These are phyloP conservation scores for Mycena vitilis DNA, from an alignment of 768 basidiomycete species.

Conservation along the genomic window DNA sequence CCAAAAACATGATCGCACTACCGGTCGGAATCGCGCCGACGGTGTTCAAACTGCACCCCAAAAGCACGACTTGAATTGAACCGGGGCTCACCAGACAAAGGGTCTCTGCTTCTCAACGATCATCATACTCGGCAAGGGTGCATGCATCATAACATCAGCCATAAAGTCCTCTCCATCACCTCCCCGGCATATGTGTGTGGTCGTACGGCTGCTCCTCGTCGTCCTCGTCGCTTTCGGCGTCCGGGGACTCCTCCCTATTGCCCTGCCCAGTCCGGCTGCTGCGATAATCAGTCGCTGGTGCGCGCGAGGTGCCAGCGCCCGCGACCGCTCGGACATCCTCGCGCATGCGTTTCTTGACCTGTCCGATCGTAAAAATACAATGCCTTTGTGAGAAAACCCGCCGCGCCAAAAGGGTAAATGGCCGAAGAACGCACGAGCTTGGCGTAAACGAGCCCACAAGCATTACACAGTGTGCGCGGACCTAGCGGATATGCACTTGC, in stretches of 20 bases:
- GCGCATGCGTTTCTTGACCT: slow-evolving; percentile 51
- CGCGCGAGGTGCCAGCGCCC: slow-evolving; percentile 3
- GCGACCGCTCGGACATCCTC: slow-evolving; percentile 39
- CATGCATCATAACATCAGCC: slow-evolving; percentile 36
- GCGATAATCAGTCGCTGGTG: slow-evolving; percentile 10
- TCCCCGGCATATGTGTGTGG: slow-evolving; percentile 27
- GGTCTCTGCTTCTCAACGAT: slow-evolving; percentile 32
- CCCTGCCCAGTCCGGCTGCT: slow-evolving; percentile 15
- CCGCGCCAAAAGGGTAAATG: slow-evolving; percentile 20
- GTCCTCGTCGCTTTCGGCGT: slow-evolving; percentile 36
- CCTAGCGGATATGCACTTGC: slow-evolving; percentile 54
- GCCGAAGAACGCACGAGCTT: slow-evolving; percentile 71
- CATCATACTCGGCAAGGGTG: slow-evolving; percentile 33
- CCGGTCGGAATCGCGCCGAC: slow-evolving; percentile 10
- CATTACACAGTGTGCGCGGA: slow-evolving; percentile 86
- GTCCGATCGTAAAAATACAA: slow-evolving; percentile 6
- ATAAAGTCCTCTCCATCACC: slow-evolving; percentile 32
- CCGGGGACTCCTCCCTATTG: slow-evolving; percentile 29
- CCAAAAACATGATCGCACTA: slow-evolving; percentile 18
- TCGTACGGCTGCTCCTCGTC: slow-evolving; percentile 34
- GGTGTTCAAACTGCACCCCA: slow-evolving; percentile 24
- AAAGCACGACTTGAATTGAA: slow-evolving; percentile 26
- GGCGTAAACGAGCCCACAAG: slow-evolving; percentile 88
- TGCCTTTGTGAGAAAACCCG: slow-evolving; percentile 14
- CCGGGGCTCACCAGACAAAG: slow-evolving; percentile 34